A percentile compares a stretch with the other conserved stretches of the same genome.
These are phyloP conservation scores for Spathaspora sp. DNA, from an alignment of 805 yeast species.

Conservation along the genomic window DNA sequence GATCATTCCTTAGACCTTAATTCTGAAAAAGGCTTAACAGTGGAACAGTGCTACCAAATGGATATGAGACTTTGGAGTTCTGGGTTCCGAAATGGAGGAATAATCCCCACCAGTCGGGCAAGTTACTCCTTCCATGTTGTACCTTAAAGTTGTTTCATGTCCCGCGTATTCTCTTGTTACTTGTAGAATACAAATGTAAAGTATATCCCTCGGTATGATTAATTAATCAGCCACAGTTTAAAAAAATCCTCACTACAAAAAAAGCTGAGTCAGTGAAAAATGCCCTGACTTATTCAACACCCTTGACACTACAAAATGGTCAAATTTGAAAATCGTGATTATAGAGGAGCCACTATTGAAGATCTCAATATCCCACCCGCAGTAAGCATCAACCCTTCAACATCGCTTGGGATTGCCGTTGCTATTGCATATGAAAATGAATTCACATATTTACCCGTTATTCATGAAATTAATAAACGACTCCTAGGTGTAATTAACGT, in stretches of 20 bases:
- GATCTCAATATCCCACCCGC: slow-evolving; percentile 60
- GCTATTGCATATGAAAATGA: slow-evolving; percentile 55
- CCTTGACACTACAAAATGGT: neutral
- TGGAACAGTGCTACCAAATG: too few species aligned
- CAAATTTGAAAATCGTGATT: slow-evolving; percentile 18
- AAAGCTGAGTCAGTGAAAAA: neutral
- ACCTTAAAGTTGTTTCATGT: too few species aligned
- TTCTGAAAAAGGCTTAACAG: too few species aligned
- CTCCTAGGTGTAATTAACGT: slow-evolving; percentile 48
- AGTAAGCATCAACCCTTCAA: slow-evolving; percentile 46
- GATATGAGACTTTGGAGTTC: too few species aligned
- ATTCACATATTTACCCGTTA: slow-evolving; percentile 53
- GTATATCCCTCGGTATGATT: too few species aligned
- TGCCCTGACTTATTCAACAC: neutral
- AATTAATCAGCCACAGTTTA: too few species aligned
- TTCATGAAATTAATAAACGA: slow-evolving; percentile 41
- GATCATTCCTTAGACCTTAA: too few species aligned
- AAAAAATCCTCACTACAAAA: neutral
- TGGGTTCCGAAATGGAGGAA: too few species aligned
- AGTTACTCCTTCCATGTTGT: too few species aligned
- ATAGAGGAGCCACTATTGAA: slow-evolving; percentile 53
- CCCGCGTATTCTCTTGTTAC: too few species aligned
- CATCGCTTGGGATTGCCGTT: slow-evolving; percentile 45
- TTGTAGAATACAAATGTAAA: too few species aligned
- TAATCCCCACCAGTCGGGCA: too few species aligned